Percentiles rank a stretch among this genome's conserved stretches.
phyloP scores from a whole-genome alignment of 441 rosid species.

The Lepidium campestre region DNA sequence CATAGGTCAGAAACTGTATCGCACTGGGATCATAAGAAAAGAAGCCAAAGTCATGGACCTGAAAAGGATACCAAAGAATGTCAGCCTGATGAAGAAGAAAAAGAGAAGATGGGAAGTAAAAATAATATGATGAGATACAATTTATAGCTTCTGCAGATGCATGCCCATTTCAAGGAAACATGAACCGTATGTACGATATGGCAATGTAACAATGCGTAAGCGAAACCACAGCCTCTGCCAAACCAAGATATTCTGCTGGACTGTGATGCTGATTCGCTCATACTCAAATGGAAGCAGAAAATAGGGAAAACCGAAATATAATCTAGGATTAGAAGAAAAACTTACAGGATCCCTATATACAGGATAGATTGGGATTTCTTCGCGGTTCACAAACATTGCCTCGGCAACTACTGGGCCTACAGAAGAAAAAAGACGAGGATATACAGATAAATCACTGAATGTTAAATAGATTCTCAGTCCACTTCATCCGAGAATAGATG shows the following conservation, averaged over 20 bases:
- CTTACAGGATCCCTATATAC: slow-evolving; percentile 93
- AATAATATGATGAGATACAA: neutral
- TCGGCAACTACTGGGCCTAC: slow-evolving; percentile 94
- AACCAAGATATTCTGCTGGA: neutral
- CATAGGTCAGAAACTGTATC: slow-evolving; percentile 73
- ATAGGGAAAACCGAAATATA: neutral
- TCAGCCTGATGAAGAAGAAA: slow-evolving; percentile 18
- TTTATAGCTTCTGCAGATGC: neutral
- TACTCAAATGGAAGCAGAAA: neutral
- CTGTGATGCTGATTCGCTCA: neutral
- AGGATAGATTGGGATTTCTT: slow-evolving; percentile 81
- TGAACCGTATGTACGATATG: neutral
- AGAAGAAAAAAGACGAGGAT: slow-evolving; percentile 6
- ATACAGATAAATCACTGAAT: neutral
- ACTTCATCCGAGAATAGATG: neutral
- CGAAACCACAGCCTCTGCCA: neutral
- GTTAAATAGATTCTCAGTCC: neutral
- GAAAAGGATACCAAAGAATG: slow-evolving; percentile 21
- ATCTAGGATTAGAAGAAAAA: neutral
- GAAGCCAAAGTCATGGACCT: slow-evolving; percentile 99
- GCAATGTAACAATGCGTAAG: neutral
- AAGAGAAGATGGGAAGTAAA: neutral
- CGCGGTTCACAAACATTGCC: slow-evolving; percentile 89
- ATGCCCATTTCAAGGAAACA: neutral
- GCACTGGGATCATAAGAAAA: slow-evolving; percentile 83